Conservation (phyloP, 2,329 filamentous ascomycete species). For the Pseudogymnoascus sp. region DNA sequence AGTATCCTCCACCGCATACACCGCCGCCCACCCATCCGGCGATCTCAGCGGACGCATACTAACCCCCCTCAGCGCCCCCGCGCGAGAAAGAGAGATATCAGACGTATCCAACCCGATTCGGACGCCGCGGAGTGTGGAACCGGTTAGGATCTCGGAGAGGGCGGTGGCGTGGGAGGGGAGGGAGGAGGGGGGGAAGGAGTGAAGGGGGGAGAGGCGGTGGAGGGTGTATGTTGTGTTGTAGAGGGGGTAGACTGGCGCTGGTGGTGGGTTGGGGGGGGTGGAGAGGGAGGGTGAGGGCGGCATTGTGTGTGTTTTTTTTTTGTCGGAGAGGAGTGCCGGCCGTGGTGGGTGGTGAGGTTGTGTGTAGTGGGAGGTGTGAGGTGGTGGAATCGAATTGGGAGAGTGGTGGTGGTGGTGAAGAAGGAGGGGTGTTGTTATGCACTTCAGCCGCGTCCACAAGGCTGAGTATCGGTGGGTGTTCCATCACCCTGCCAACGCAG, state of each 20-base stretch:
- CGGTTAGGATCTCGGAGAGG: slow-evolving; percentile 36
- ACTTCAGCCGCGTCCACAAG: background rate
- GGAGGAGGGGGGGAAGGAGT: slow-evolving; percentile 30
- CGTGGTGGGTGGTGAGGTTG: background rate
- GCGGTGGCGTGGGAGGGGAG: slow-evolving; percentile 33
- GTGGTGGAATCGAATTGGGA: background rate
- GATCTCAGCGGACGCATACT: slow-evolving; percentile 35
- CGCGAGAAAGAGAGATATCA: slow-evolving; percentile 27
- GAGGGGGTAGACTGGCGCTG: slow-evolving; percentile 31
- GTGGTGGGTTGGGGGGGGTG: background rate
- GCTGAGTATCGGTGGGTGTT: background rate
- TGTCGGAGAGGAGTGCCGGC: background rate
- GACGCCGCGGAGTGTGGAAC: slow-evolving; percentile 38
- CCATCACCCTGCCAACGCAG: background rate
- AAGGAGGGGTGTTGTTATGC: background rate
- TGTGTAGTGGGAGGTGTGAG: background rate
- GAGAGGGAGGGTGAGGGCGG: background rate
- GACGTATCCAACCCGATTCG: slow-evolving; percentile 33
- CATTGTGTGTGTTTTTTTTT: background rate
- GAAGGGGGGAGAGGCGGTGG: slow-evolving; percentile 39
- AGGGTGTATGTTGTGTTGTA: slow-evolving; percentile 38
- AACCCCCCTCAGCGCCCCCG: slow-evolving; percentile 36
- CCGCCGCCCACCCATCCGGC: slow-evolving; percentile 29
- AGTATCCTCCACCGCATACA: background rate
- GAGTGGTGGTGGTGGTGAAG: background rate